Evolutionary conservation across 306 rosid species (phyloP), one percentile per base, ranked within the genome.

Genomic region (Quercus berberidifolia): DNA sequence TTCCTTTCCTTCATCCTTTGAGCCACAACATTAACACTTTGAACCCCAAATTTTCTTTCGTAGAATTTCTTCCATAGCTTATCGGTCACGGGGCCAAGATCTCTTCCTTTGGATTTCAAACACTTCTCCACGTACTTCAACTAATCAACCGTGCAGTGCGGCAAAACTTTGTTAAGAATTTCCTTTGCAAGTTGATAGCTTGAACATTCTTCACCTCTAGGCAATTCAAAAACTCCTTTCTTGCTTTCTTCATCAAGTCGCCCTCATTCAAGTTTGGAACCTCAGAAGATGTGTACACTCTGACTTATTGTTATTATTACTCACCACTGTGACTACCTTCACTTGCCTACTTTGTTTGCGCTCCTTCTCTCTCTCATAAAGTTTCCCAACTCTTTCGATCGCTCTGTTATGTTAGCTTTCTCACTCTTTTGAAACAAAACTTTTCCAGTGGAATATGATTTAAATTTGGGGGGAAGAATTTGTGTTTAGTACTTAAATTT

Each of bases 31-130:
- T 77, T 77, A 55, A 81, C 68, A 60, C 5, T 65, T n/a, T 77
- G 71, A 14, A 30, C 75, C 59, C 83, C 85, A 68, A 88, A 85
- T 43, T 85, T 69, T 56, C 67, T 85, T 63, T 85, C 80, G 5
- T 88, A 88, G 80, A 88, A 80, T 30, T 75, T 85, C 81, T 56
- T 83, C 91, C 89, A 88, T 71, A 84, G 78, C 65, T 80, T 73
- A 69, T 88, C 87, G 0, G 91, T 88, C 26, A 83, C 33, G 6
- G 89, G 81, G 73, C 82, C 78, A 78, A 88, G 69, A 83, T 88
- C 91, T 65, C 89, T 83, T 73, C 80, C 87, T 87, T 85, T 60
- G 76, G 71, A 46, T 67, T 79, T 38, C 5, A 88, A 35, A 77
- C 81, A 58, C 68, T 87, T 83, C 85, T 88, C 89, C 17, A 88